A percentile compares a stretch with the other conserved stretches of the same genome.
These are phyloP conservation scores for Cercophora scortea DNA, from an alignment of 495 filamentous ascomycete genomes.

Conservation along the genomic window DNA sequence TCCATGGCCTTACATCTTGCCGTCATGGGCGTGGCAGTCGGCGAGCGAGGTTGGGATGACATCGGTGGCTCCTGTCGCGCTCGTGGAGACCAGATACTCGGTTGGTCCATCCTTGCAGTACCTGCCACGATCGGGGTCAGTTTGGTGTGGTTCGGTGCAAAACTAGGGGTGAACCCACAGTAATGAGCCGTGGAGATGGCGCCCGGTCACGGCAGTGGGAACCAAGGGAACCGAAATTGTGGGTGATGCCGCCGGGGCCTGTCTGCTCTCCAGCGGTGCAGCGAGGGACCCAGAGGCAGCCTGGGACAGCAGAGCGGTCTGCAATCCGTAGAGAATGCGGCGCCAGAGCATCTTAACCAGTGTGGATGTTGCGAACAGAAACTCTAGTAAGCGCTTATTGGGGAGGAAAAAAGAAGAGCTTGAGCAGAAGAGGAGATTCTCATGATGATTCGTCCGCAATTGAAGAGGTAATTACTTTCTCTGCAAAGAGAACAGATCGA, in stretches of 20 bases:
- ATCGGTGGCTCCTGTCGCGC: slow-evolving; percentile 5
- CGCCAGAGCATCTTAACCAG: too few relatives aligned
- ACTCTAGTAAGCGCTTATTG: too few relatives aligned
- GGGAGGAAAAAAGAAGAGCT: too few relatives aligned
- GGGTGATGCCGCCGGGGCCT: background rate
- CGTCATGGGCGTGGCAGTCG: slow-evolving; percentile 15
- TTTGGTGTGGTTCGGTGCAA: background rate
- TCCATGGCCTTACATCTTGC: slow-evolving; percentile 5
- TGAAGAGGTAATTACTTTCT: too few relatives aligned
- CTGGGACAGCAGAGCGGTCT: too few relatives aligned
- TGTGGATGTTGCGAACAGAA: too few relatives aligned
- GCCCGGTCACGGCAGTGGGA: slow-evolving; percentile 9
- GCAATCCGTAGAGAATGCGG: too few relatives aligned
- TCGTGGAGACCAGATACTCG: slow-evolving; percentile 11
- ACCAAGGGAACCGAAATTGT: background rate
- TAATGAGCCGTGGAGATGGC: slow-evolving; percentile 7
- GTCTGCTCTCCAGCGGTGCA: too few relatives aligned
- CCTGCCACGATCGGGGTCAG: background rate
- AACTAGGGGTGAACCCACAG: slow-evolving; percentile 2
- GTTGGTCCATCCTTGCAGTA: slow-evolving; percentile 10
- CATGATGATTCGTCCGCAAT: too few relatives aligned
- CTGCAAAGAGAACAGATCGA: too few relatives aligned
- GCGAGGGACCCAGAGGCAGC: too few relatives aligned
- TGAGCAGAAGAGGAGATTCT: too few relatives aligned
- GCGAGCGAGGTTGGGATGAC: slow-evolving; percentile 13